phyloP scores from a whole-genome alignment of 164 flowering plant species.

The Kalanchoe fedtschenkoi region DNA sequence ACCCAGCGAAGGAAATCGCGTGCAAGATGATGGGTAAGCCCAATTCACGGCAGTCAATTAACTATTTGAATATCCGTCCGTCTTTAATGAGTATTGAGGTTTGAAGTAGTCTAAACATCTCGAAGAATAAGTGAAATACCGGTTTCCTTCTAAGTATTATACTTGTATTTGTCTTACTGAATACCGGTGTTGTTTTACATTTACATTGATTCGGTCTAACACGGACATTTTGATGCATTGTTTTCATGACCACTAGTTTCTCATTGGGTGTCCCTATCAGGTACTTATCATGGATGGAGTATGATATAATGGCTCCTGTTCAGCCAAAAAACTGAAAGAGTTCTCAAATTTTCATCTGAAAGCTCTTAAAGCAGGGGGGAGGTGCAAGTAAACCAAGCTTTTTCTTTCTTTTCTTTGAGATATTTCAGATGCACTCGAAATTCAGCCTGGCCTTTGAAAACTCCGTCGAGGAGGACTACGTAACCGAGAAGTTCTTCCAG shows the following conservation, averaged over 20 bases:
- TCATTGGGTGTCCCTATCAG: conserved; percentile 99
- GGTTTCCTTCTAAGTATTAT: no score
- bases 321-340: conserved; percentile 75
- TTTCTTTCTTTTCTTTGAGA: neutral
- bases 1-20: conserved; percentile 48
- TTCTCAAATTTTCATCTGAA: conserved; percentile 85
- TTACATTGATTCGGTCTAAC: no score
- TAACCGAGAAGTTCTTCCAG: conserved; percentile 95
- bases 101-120: no score
- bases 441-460: conserved; percentile 99
- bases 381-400: conserved; percentile 31
- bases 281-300: conserved; percentile 98
- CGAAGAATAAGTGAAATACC: no score
- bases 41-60: conserved; percentile 14
- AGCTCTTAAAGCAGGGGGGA: conserved; percentile 77
- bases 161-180: no score
- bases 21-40: conserved; percentile 99
- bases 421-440: conserved; percentile 37
- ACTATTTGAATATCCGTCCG: no score
- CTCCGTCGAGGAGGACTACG: conserved; percentile 97
- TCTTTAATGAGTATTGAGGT: no score
- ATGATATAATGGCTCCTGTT: conserved; percentile 94
- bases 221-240: no score
- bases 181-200: no score
- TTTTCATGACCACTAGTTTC: conserved; percentile 91